Base-by-base conservation (phyloP, 2,329 filamentous ascomycete species). In the Chrysoporthe cubensis region DNA sequence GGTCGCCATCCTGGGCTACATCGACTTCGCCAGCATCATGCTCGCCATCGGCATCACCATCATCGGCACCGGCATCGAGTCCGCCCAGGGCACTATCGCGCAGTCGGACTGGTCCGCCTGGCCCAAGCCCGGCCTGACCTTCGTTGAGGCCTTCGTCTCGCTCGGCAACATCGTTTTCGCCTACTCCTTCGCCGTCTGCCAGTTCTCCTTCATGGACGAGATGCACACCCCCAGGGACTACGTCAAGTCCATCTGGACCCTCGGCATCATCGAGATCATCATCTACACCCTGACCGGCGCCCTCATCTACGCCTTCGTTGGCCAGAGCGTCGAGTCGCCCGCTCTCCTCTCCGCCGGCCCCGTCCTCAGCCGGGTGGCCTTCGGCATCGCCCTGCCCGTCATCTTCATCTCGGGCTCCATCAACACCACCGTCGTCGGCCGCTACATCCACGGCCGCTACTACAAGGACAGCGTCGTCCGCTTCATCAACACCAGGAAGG, bases 321-420 rank as follows among this genome's bases (percentile, higher is more conserved):
- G 91, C 37, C 78, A 80, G 1, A 79, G 83, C 0, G 90, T 94
- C 34, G 76, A 83, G 66, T 89, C 88, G 0, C 91, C 91, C 1
- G 90, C 91, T 0, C 83, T 94, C 8, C 85, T 90, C 6, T 90
- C 89, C 0, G 88, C 90, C 11, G 84, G 86, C 1, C 77, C 79
- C 1, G 71, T 84, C 0, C 77, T 92, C 34, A 85, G 86, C 62
- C 91, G 91, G 75, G 78, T 93, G 7, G 89, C 90, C 2, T 93
- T 90, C 73, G 90, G 89, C 40, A 77, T 93, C 70, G 90, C 89
- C 0, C 81, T 91, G 3, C 90, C 90, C 16, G 92, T 90, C 65
- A 93, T 93, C 75, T 84, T 92, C 73, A 88, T 93, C 70, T 90
- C 90, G 0, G 91, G 90, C 62, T 89, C 91, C 21, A 90, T 93